Conservation (phyloP, 1,139 yeast species). For the Nakaseomyces kungkrabaensis region DNA sequence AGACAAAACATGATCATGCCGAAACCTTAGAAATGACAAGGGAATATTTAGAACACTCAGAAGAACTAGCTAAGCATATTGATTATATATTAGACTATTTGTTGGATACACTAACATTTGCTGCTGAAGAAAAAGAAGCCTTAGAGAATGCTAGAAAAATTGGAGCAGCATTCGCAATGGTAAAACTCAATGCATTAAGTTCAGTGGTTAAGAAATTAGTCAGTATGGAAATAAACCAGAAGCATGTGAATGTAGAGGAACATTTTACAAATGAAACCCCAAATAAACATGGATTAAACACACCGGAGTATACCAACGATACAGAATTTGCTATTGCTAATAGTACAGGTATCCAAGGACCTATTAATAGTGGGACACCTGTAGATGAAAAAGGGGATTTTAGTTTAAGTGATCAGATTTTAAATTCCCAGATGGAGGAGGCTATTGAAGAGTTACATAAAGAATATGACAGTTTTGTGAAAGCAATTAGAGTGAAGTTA, state of each 20-base stretch:
- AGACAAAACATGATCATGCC: slow-evolving; percentile 21
- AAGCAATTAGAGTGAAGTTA: slow-evolving; percentile 18
- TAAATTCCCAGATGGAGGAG: slow-evolving; percentile 22
- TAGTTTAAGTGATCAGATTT: slow-evolving; percentile 2
- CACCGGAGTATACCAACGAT: neutral
- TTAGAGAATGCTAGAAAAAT: slow-evolving; percentile 24
- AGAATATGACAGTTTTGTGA: slow-evolving; percentile 24
- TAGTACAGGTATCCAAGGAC: slow-evolving; percentile 8
- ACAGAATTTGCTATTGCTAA: slow-evolving; percentile 9
- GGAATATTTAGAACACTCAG: slow-evolving; percentile 25
- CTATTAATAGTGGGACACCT: neutral
- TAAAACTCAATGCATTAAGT: slow-evolving; percentile 27
- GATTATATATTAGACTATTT: slow-evolving; percentile 26
- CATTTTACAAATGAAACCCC: slow-evolving; percentile 6
- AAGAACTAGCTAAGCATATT: slow-evolving; percentile 24
- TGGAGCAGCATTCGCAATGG: slow-evolving; percentile 26
- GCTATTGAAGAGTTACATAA: slow-evolving; percentile 24
- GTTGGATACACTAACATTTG: slow-evolving; percentile 11
- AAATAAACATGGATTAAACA: slow-evolving; percentile 6
- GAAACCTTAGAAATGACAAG: slow-evolving; percentile 27
- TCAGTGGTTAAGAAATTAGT: slow-evolving; percentile 10
- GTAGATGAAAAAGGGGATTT: slow-evolving; percentile 5
- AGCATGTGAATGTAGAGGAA: slow-evolving; percentile 1
- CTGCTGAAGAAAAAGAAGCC: slow-evolving; percentile 25
- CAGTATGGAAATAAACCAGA: slow-evolving; percentile 1